phyloP scores from a whole-genome alignment of 2,329 filamentous ascomycete species.

The Myrmaecium sp. region DNA sequence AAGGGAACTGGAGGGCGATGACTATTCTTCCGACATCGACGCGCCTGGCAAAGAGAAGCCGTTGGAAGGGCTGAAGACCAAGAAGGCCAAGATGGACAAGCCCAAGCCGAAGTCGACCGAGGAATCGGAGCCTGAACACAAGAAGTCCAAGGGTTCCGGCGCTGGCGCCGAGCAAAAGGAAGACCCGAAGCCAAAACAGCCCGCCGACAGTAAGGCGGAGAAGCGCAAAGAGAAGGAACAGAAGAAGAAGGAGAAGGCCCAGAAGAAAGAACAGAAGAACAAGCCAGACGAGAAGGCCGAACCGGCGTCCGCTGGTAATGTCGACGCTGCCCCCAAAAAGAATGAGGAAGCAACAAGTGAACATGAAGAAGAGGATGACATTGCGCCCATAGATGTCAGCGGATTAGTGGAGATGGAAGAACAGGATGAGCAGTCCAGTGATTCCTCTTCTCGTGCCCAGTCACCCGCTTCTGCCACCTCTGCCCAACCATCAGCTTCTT shows the following conservation, averaged over 20 bases:
- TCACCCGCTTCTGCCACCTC: conserved; percentile 20
- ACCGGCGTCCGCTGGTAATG: conserved; percentile 16
- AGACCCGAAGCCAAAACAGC: conserved; percentile 4
- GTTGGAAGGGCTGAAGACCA: conserved; percentile 21
- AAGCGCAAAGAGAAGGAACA: conserved; percentile 26
- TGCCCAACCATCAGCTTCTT: conserved; percentile 27
- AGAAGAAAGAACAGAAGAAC: conserved; percentile 21
- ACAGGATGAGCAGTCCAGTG: conserved; percentile 12
- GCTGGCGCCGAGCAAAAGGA: conserved; percentile 2
- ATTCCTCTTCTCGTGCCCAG: conserved; percentile 18
- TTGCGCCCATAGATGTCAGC: conserved; percentile 18
- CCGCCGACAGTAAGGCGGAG: conserved; percentile 17
- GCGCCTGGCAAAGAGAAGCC: conserved; percentile 20
- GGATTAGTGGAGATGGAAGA: conserved; percentile 17
- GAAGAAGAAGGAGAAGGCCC: conserved; percentile 28
- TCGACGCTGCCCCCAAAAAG: conserved; percentile 8
- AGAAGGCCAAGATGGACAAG: conserved; percentile 26
- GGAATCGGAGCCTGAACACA: conserved; percentile 7
- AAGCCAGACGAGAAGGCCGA: conserved; percentile 10
- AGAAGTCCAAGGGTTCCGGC: conserved; percentile 5
- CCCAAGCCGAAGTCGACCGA: conserved; percentile 7
- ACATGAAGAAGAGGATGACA: conserved; percentile 13
- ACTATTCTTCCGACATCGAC: conserved; percentile 16
- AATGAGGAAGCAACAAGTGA: conserved; percentile 12
- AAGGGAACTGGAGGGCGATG: conserved; percentile 45